These are phyloP conservation scores for Blechomonas ayalai DNA, from an alignment of 208 protist genomes.

Conservation along the genomic window DNA sequence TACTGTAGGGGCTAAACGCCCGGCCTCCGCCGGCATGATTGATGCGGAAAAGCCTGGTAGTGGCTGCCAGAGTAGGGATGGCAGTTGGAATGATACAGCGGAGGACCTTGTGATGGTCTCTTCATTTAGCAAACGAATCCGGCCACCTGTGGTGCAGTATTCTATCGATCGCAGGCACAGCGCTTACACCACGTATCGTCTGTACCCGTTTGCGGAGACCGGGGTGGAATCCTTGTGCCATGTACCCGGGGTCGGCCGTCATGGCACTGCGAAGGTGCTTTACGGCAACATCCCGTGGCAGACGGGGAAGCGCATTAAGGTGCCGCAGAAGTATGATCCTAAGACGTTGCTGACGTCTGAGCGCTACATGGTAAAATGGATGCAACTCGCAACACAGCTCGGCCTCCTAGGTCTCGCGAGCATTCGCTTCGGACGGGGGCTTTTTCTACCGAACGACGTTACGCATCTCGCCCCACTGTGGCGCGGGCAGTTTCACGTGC, in stretches of 20 bases:
- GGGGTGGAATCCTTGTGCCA: slow-evolving; percentile 80
- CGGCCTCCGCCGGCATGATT: too few species aligned
- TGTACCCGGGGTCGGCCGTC: slow-evolving; percentile 21
- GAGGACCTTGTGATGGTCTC: too few species aligned
- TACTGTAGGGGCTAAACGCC: too few species aligned
- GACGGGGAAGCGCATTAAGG: slow-evolving; percentile 81
- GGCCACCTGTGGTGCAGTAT: slow-evolving; percentile 71
- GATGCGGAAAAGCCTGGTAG: too few species aligned
- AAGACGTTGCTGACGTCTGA: slow-evolving; percentile 86
- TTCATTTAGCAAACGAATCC: too few species aligned
- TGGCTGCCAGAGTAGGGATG: too few species aligned
- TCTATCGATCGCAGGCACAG: slow-evolving; percentile 61
- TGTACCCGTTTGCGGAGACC: slow-evolving; percentile 73
- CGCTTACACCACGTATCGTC: slow-evolving; percentile 72
- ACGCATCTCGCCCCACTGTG: slow-evolving; percentile 37
- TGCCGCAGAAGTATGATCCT: slow-evolving; percentile 89
- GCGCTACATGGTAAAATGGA: slow-evolving; percentile 88
- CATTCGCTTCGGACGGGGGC: slow-evolving; percentile 69
- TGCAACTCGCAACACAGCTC: slow-evolving; percentile 52
- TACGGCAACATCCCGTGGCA: slow-evolving; percentile 82
- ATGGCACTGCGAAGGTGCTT: slow-evolving; percentile 56
- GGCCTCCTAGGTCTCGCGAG: slow-evolving; percentile 63
- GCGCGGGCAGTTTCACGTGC: slow-evolving; percentile 59
- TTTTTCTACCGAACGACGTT: slow-evolving; percentile 51
- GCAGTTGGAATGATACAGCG: too few species aligned